Percentiles rank a stretch among this genome's conserved stretches.
phyloP scores from a whole-genome alignment of 169 alveolate species.

The Babesia caballi region DNA sequence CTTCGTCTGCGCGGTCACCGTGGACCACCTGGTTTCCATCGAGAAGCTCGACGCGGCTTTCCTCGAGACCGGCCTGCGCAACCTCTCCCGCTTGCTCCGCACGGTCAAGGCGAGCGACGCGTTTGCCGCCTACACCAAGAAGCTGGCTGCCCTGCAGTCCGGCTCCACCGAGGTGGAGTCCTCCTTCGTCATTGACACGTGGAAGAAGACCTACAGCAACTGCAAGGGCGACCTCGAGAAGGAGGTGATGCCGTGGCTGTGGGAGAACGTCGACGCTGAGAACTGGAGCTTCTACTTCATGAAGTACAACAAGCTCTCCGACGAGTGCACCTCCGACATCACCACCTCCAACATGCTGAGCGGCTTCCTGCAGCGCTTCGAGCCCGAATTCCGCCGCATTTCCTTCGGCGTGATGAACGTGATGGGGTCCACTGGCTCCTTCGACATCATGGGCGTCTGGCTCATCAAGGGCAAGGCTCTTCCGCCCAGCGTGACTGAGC shows the following conservation, averaged over 20 bases:
- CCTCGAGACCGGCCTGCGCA: slow-evolving; percentile 37
- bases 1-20: slow-evolving; percentile 75
- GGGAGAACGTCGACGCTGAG: slow-evolving; percentile 82
- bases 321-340: slow-evolving; percentile 89
- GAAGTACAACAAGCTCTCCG: slow-evolving; percentile 92
- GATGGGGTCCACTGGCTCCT: slow-evolving; percentile 88
- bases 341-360: slow-evolving; percentile 89
- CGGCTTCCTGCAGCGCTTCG: slow-evolving; percentile 93
- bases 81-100: slow-evolving; percentile 41
- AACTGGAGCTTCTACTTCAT: slow-evolving; percentile 90
- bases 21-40: slow-evolving; percentile 72
- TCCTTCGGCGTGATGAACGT: slow-evolving; percentile 93
- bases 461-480: slow-evolving; percentile 91
- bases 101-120: slow-evolving; percentile 59
- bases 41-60: slow-evolving; percentile 49
- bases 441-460: slow-evolving; percentile 95
- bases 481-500: slow-evolving; percentile 88
- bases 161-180: slow-evolving; percentile 77
- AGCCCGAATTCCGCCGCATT: slow-evolving; percentile 86
- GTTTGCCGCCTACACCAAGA: slow-evolving; percentile 25
- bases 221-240: slow-evolving; percentile 85
- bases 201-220: slow-evolving; percentile 93
- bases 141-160: slow-evolving; percentile 23
- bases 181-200: slow-evolving; percentile 85
- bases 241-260: slow-evolving; percentile 87